phyloP scores from a whole-genome alignment of 345 rosid genomes.

The Hibiscus syriacus region DNA sequence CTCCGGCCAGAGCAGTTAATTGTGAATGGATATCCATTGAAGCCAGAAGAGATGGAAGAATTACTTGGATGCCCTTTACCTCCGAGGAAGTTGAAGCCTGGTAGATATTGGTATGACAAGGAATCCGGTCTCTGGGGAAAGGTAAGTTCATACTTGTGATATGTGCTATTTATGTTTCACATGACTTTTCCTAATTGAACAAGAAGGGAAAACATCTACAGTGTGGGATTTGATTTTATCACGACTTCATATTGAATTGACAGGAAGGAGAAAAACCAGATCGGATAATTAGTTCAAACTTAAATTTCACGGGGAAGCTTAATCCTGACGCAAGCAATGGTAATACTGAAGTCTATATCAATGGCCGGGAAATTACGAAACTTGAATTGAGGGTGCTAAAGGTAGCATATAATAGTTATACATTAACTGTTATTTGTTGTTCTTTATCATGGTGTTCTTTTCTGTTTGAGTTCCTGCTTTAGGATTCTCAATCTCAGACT shows the following conservation, averaged over 20 bases:
- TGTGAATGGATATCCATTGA: slow-evolving; percentile 75
- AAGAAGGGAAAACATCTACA: neutral
- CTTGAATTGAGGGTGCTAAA: slow-evolving; percentile 72
- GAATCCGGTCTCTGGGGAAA: slow-evolving; percentile 99
- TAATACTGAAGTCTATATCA: slow-evolving; percentile 79
- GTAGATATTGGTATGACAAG: slow-evolving; percentile 96
- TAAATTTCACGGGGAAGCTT: slow-evolving; percentile 81
- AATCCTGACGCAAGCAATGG: slow-evolving; percentile 75
- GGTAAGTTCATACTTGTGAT: slow-evolving; percentile 27
- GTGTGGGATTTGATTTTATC: neutral
- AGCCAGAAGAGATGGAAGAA: slow-evolving; percentile 86
- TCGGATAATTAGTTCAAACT: slow-evolving; percentile 70
- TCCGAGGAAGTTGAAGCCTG: slow-evolving; percentile 83
- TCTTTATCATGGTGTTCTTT: neutral
- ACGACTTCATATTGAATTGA: slow-evolving; percentile 19
- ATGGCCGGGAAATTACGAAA: slow-evolving; percentile 91
- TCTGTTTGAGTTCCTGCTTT: neutral
- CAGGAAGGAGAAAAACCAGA: slow-evolving; percentile 98
- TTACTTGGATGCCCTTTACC: slow-evolving; percentile 70
- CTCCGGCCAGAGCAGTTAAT: slow-evolving; percentile 86
- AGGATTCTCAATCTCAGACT: neutral
- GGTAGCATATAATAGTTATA: slow-evolving; percentile 23
- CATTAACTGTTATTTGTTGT: neutral
- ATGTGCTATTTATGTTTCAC: slow-evolving; percentile 10
- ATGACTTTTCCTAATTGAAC: slow-evolving; percentile 2